These are phyloP conservation scores for Cutaneotrichosporon sp. DNA, from an alignment of 1,284 basidiomycete species.

Conservation along the genomic window DNA sequence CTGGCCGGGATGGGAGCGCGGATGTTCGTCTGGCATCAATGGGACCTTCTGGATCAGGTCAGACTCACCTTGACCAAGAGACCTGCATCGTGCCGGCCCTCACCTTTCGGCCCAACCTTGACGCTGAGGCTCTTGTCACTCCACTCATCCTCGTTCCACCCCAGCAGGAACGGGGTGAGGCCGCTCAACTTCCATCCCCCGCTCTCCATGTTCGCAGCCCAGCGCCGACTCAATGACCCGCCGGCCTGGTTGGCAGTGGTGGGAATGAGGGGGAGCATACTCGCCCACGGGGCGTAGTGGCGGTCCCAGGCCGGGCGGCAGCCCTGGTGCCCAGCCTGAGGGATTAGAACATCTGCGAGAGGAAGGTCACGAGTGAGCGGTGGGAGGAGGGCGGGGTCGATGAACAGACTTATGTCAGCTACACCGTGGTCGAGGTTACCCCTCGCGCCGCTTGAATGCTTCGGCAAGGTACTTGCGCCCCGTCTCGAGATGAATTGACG, in stretches of 20 bases:
- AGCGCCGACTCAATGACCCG: neutral
- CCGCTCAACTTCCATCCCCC: conserved; percentile 10
- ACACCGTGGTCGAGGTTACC: neutral
- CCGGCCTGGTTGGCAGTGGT: conserved; percentile 3
- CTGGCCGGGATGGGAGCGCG: conserved; percentile 9
- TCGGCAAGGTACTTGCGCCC: conserved; percentile 10
- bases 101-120: conserved; percentile 5
- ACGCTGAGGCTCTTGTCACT: conserved; percentile 8
- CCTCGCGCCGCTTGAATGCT: conserved; percentile 16
- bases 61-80: conserved; percentile 11
- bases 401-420: conserved; percentile 6
- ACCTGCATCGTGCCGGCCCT: conserved; percentile 8
- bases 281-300: conserved; percentile 12
- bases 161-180: conserved; percentile 10
- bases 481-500: conserved; percentile 3
- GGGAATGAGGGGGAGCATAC: neutral
- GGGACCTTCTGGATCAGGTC: neutral
- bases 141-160: conserved; percentile 11
- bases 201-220: conserved; percentile 10
- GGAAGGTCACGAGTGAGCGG: conserved; percentile 1
- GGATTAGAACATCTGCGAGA: neutral
- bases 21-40: conserved; percentile 12
- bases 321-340: conserved; percentile 8
- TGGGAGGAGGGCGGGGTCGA: conserved; percentile 10
- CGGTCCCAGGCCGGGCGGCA: conserved; percentile 1